phyloP scores from a whole-genome alignment of 116 monocot species.

The Trichopus zeylanicus region DNA sequence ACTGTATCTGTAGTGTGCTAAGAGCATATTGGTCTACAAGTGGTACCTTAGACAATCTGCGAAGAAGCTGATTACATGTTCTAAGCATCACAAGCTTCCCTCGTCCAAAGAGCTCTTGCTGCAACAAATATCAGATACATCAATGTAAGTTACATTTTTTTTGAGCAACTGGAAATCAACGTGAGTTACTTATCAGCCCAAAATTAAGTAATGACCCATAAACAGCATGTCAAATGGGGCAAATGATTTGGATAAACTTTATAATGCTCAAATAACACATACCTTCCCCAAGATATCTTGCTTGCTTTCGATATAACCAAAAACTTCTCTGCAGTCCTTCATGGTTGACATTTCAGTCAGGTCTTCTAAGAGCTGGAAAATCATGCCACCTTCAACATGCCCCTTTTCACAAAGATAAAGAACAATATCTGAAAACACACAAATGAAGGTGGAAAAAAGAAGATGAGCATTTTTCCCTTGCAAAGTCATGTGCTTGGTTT shows the following conservation, averaged over 20 bases:
- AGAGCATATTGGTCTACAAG: neutral
- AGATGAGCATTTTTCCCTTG: neutral
- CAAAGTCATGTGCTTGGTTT: neutral
- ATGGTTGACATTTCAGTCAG: constrained; percentile 98
- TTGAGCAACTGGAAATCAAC: neutral
- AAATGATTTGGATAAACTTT: neutral
- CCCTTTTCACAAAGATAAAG: constrained; percentile 88
- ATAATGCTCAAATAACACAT: constrained; percentile 7
- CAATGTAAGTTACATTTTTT: neutral
- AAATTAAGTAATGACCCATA: neutral
- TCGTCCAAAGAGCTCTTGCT: constrained; percentile 95
- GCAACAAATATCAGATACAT: constrained; percentile 11
- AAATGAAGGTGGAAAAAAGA: constrained; percentile 1
- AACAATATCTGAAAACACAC: constrained; percentile 56
- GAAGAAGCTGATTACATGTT: constrained; percentile 97
- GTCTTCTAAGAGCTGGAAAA: constrained; percentile 96
- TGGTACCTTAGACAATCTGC: constrained; percentile 84
- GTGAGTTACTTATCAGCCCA: too few species aligned
- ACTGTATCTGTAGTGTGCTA: too few species aligned
- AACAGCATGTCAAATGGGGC: neutral
- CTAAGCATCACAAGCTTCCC: constrained; percentile 98
- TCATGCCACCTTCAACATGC: constrained; percentile 98
- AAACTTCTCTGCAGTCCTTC: constrained; percentile 96
- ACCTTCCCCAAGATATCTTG: constrained; percentile 98
- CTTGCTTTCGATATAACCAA: constrained; percentile 96